Evolutionary conservation across 2,329 filamentous ascomycete species (phyloP).

Genomic region (Fusarium sp.): DNA sequence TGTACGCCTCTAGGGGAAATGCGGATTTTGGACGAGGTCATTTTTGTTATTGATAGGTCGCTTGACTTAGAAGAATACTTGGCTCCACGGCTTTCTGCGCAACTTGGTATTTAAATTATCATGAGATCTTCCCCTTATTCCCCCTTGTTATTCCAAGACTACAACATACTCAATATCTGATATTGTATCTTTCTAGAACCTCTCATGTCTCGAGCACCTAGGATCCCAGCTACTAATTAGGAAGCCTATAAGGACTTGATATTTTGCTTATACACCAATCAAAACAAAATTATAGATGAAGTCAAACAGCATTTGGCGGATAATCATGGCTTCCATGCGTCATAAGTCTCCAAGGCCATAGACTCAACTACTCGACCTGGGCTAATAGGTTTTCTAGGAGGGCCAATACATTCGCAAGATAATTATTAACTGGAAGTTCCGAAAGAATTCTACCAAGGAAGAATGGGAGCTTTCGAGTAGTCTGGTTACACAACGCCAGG

Average conservation of each 20-base stretch:
- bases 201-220: background rate
- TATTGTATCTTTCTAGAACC: too few relatives aligned
- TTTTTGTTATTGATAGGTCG: background rate
- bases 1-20: background rate
- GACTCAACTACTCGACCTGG: rapidly evolving
- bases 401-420: background rate
- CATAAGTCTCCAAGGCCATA: background rate
- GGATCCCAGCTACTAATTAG: background rate
- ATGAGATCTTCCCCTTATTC: too few relatives aligned
- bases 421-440: background rate
- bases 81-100: too few relatives aligned
- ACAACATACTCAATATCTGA: too few relatives aligned
- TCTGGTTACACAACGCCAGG: background rate
- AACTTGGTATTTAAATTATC: too few relatives aligned
- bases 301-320: background rate
- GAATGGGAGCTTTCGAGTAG: background rate
- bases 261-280: background rate
- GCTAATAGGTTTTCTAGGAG: background rate
- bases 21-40: background rate
- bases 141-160: too few relatives aligned
- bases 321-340: background rate
- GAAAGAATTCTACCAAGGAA: background rate
- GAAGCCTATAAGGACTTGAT: background rate
- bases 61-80: too few relatives aligned
- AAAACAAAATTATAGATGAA: background rate